A percentile compares a stretch with the other conserved stretches of the same genome.
phyloP scores from a whole-genome alignment of 2,329 filamentous ascomycete species.

The Fusarium compactum region DNA sequence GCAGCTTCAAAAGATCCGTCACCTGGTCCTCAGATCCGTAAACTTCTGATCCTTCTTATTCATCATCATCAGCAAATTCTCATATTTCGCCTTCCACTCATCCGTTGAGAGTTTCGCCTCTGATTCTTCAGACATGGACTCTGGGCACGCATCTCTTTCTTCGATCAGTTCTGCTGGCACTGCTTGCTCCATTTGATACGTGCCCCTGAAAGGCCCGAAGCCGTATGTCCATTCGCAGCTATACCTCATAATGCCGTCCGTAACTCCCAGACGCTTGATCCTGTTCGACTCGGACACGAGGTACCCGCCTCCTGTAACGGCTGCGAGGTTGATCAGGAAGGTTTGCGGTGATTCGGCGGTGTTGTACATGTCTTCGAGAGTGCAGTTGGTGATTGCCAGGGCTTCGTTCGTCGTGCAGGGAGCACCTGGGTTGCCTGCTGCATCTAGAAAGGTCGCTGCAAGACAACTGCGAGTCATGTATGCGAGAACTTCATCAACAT shows the following conservation, averaged over 20 bases:
- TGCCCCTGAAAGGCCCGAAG: slow-evolving; percentile 65
- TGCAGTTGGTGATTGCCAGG: slow-evolving; percentile 63
- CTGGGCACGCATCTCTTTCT: slow-evolving; percentile 40
- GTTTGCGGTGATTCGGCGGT: slow-evolving; percentile 64
- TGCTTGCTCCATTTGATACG: slow-evolving; percentile 65
- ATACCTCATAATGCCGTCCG: slow-evolving; percentile 60
- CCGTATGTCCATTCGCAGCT: slow-evolving; percentile 67
- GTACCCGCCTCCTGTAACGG: slow-evolving; percentile 65
- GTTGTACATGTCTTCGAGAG: slow-evolving; percentile 65
- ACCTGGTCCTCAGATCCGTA: slow-evolving; percentile 58
- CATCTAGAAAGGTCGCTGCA: slow-evolving; percentile 65
- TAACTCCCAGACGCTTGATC: slow-evolving; percentile 59
- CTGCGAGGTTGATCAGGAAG: slow-evolving; percentile 70
- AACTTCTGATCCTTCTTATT: slow-evolving; percentile 68
- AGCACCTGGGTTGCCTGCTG: slow-evolving; percentile 57
- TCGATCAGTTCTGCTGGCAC: slow-evolving; percentile 60
- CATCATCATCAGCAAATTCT: slow-evolving; percentile 69
- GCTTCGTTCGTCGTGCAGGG: slow-evolving; percentile 65
- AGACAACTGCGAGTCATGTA: slow-evolving; percentile 65
- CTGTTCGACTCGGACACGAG: slow-evolving; percentile 60
- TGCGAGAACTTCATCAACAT: slow-evolving; percentile 68
- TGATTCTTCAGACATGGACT: slow-evolving; percentile 27
- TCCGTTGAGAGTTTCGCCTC: slow-evolving; percentile 48
- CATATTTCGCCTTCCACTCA: slow-evolving; percentile 66
- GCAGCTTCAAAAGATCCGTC: slow-evolving; percentile 52